These are phyloP conservation scores for Mucor indicus DNA, from an alignment of 371 early-diverging fungal species.

Conservation along the genomic window DNA sequence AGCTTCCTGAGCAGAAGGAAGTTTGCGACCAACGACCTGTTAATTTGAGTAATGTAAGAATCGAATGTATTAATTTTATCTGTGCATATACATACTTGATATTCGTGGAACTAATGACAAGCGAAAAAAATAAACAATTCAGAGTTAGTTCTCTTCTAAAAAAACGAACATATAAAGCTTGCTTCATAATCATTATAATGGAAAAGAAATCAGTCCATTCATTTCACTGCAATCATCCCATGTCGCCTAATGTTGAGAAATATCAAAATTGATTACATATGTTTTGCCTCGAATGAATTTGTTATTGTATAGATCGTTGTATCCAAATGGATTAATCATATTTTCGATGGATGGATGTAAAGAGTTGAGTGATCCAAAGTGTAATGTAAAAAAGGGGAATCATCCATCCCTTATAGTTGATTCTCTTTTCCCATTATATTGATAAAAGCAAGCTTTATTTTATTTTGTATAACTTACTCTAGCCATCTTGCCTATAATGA, in stretches of 20 bases:
- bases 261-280: too few relatives aligned
- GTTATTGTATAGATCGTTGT: too few relatives aligned
- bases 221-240: too few relatives aligned
- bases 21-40: slow-evolving; percentile 83
- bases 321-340: too few relatives aligned
- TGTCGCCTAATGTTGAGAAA: too few relatives aligned
- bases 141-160: neutral
- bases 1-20: slow-evolving; percentile 87
- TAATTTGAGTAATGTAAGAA: neutral
- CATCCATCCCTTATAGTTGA: neutral
- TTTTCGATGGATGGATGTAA: slow-evolving; percentile 10
- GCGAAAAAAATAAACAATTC: neutral
- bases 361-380: too few relatives aligned
- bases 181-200: too few relatives aligned
- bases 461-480: slow-evolving; percentile 22
- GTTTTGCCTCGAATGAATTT: too few relatives aligned
- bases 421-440: neutral
- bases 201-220: too few relatives aligned
- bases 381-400: too few relatives aligned
- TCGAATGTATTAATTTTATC: neutral
- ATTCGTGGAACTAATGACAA: neutral
- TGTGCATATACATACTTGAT: neutral
- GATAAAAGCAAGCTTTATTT: neutral
- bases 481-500: slow-evolving; percentile 33
- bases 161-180: neutral